Evolutionary conservation across 495 filamentous ascomycete genomes (phyloP).

Genomic region (Lindgomyces ingoldianus): DNA sequence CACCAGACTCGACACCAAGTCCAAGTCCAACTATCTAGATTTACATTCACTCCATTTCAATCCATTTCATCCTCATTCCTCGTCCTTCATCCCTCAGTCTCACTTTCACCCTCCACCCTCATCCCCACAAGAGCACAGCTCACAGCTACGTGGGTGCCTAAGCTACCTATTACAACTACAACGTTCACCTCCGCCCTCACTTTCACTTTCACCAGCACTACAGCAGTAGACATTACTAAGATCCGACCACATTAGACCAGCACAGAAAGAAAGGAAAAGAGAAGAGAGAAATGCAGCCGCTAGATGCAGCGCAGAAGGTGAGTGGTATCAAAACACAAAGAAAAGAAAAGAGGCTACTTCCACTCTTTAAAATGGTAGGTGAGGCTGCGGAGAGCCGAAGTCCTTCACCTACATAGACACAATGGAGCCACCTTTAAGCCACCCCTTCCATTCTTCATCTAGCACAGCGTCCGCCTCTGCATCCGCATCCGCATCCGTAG

Average conservation of each 20-base stretch:
- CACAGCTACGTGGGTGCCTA: neutral
- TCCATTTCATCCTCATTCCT: neutral
- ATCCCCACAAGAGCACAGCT: neutral
- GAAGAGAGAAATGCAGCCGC: neutral
- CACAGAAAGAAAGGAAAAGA: neutral
- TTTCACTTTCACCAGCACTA: neutral
- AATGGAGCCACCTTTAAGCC: no score
- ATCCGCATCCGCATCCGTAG: no score
- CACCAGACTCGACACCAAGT: no score
- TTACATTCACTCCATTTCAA: neutral
- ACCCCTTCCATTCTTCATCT: no score
- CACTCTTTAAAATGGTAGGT: neutral
- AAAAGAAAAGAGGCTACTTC: neutral
- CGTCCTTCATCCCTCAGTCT: neutral
- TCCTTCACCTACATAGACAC: no score
- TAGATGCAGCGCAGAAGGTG: no score
- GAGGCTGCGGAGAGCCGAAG: no score
- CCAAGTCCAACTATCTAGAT: no score
- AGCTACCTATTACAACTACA: neutral
- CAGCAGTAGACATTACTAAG: neutral
- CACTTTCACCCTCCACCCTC: neutral
- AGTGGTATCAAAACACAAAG: no score
- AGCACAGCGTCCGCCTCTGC: no score
- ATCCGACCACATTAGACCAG: neutral
- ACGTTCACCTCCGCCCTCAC: neutral